A percentile compares a stretch with the other conserved stretches of the same genome.
phyloP scores from a whole-genome alignment of 2,329 filamentous ascomycete species.

The Aspergillus ibericus region DNA sequence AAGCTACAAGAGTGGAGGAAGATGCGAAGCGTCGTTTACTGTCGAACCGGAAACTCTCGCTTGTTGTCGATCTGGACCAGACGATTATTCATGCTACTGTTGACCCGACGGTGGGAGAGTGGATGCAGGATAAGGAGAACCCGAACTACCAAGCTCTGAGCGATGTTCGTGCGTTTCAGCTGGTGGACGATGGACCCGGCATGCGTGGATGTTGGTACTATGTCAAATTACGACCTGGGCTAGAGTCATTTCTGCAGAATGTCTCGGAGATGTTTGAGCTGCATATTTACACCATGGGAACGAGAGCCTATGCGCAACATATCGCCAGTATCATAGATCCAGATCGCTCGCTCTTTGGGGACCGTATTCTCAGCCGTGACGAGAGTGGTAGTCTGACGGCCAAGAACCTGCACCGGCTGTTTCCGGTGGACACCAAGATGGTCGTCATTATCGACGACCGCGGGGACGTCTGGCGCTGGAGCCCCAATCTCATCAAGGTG shows the following conservation, averaged over 20 bases:
- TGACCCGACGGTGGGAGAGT: constrained; percentile 92
- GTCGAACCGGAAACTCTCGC: constrained; percentile 76
- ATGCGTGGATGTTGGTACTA: constrained; percentile 90
- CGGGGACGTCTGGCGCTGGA: constrained; percentile 94
- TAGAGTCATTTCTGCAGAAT: constrained; percentile 75
- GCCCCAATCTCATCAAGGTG: constrained; percentile 90
- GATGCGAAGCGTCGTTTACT: constrained; percentile 82
- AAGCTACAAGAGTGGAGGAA: constrained; percentile 79
- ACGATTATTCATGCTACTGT: constrained; percentile 98
- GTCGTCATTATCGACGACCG: constrained; percentile 98
- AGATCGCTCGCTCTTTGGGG: constrained; percentile 82
- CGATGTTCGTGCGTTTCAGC: constrained; percentile 83
- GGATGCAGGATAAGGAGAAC: constrained; percentile 84
- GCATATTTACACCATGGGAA: constrained; percentile 99
- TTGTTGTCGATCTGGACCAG: constrained; percentile 96
- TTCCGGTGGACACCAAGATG: constrained; percentile 98
- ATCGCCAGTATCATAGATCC: constrained; percentile 94
- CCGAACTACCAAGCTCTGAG: constrained; percentile 90
- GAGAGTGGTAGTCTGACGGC: constrained; percentile 91
- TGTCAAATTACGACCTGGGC: constrained; percentile 90
- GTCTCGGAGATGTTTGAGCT: constrained; percentile 84
- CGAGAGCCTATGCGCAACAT: constrained; percentile 87
- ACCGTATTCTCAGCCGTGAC: constrained; percentile 92
- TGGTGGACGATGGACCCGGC: constrained; percentile 78
- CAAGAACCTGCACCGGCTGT: constrained; percentile 86